Evolutionary conservation across 306 rosid species (phyloP).

Genomic region (Erythrophleum fordii): DNA sequence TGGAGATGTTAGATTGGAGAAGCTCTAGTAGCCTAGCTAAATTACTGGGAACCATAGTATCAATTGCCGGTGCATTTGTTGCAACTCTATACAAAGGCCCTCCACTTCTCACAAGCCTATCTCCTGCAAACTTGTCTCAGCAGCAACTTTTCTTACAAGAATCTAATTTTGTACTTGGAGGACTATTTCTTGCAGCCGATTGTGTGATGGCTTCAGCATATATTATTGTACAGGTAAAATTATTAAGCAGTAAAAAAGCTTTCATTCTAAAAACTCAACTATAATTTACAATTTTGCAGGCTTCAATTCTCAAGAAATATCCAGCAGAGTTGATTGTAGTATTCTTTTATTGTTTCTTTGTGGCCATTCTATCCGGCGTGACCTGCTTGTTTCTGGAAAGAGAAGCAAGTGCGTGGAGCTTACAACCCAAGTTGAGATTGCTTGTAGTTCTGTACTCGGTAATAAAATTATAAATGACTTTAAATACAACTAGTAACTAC

Average conservation of each 20-base stretch:
- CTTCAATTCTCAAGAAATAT: constrained; percentile 65
- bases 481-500: constrained; percentile 4
- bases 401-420: constrained; percentile 74
- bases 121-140: constrained; percentile 42
- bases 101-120: constrained; percentile 51
- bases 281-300: constrained; percentile 54
- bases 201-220: constrained; percentile 61
- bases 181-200: constrained; percentile 57
- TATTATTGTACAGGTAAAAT: constrained; percentile 65
- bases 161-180: constrained; percentile 74
- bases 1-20: constrained; percentile 72
- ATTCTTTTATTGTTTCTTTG: constrained; percentile 74
- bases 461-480: constrained; percentile 39
- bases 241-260: constrained; percentile 12
- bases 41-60: constrained; percentile 68
- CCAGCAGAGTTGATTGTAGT: constrained; percentile 74
- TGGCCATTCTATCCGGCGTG: constrained; percentile 65
- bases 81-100: constrained; percentile 86
- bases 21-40: constrained; percentile 65
- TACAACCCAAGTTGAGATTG: constrained; percentile 59
- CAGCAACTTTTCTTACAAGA: constrained; percentile 49
- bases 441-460: constrained; percentile 76
- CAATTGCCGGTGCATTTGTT: constrained; percentile 77
- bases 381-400: constrained; percentile 66
- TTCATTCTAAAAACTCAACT: not conserved